Evolutionary conservation across 306 rosid genomes (phyloP).

Genomic region (Inga leiocalycina): DNA sequence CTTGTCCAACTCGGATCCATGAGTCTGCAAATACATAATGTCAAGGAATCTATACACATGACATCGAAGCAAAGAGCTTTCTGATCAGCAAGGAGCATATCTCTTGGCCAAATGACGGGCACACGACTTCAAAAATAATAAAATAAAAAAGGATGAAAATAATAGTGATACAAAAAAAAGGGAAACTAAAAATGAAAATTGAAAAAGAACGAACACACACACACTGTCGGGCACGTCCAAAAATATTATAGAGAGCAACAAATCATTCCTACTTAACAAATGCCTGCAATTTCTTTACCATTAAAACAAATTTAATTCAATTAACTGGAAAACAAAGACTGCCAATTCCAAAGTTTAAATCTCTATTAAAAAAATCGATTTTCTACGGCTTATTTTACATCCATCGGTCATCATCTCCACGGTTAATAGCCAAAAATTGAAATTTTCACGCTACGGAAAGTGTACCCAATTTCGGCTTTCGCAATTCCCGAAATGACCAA

Average conservation of each 20-base stretch:
- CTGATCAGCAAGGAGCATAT: constrained; percentile 3
- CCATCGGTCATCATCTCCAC: not conserved
- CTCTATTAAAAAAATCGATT: not conserved
- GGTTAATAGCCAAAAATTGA: not conserved
- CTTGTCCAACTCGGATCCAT: constrained; percentile 77
- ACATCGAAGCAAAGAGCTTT: not conserved
- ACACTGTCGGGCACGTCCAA: not conserved
- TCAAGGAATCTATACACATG: not conserved
- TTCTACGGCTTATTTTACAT: not conserved
- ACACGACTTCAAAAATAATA: not conserved
- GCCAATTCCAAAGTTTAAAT: not conserved
- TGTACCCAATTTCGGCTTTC: not conserved
- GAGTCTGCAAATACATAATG: constrained; percentile 64
- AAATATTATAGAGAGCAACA: not conserved
- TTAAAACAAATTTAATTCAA: not conserved
- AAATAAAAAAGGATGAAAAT: not conserved
- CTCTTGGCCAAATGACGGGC: not conserved
- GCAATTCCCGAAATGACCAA: not conserved
- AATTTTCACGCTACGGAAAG: not conserved
- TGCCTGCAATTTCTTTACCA: not conserved
- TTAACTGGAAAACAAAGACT: not conserved
- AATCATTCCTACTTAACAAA: not conserved
- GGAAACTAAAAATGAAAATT: not conserved
- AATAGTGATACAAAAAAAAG: not conserved
- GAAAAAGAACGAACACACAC: not conserved